Base-by-base conservation (phyloP, 2,329 filamentous ascomycete genomes). In the Blastomyces percursus region DNA sequence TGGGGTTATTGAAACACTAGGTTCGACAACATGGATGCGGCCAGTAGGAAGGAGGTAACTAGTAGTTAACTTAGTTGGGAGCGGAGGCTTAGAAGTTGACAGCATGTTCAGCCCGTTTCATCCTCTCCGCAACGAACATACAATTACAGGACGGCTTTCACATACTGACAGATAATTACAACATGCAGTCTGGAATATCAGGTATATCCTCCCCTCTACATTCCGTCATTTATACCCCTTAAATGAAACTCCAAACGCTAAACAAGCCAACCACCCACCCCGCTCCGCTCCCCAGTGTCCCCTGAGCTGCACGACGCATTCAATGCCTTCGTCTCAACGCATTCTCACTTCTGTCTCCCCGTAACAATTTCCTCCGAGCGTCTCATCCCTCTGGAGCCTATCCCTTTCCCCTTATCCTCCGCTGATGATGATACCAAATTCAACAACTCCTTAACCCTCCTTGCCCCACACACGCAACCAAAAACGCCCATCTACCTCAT, bases 401-500 rank as follows among this genome's bases (percentile, higher is more conserved):
- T 80, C 44, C 64, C 72, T 27, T 79, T 79, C 68, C 67, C 74
- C n/a, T 68, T 72, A 48, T 21, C 61, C 63, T 64, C 40, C 21
- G 46, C 55, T n/a, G 35, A 54, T 30, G 50, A 66, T 57, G 69
- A 78, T 42, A 75, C 78, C 19, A 71, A 74, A 32, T 84, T 84
- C 72, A 80, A 79, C 71, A 72, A 78, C 27, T 81, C 81, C 12
- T 77, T 84, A 11, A 71, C 75, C 5, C 71, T 75, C 60, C 77
- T 87, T 48, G 71, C 77, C 60, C 71, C 78, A 8, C 76, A 82
- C 71, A 76, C 86, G 64, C 77, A 80, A 42, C 79, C 81, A 64
- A 82, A 80, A 65, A 77, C 77, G 42, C 83, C 85, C 1, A 75
- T 83, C 60, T 87, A 86, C 74, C 79, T 87, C 63, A 77, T 87